These are phyloP conservation scores for Leccinum broughii DNA, from an alignment of 768 basidiomycete species.

Conservation along the genomic window DNA sequence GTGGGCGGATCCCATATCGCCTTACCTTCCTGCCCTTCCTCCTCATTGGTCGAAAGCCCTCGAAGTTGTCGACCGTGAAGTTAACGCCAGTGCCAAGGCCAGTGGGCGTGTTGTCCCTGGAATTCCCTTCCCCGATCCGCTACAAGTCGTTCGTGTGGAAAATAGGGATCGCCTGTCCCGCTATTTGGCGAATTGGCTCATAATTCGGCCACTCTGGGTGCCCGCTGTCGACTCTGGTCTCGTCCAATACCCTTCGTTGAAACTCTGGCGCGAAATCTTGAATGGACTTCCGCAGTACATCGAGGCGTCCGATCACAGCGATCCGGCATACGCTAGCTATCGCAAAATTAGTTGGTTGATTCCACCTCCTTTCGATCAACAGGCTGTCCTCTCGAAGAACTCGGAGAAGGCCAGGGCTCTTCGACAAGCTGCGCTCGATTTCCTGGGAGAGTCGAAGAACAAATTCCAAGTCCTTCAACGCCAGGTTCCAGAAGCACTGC, in stretches of 20 bases:
- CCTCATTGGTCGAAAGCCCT: background rate
- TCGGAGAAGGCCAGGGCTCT: background rate
- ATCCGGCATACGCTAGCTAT: background rate
- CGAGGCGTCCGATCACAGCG: background rate
- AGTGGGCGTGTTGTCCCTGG: background rate
- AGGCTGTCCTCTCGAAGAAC: background rate
- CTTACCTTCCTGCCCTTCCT: background rate
- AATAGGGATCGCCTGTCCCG: background rate
- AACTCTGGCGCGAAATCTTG: background rate
- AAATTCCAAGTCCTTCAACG: background rate
- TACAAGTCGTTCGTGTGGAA: background rate
- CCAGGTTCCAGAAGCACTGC: background rate
- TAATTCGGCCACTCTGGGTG: background rate
- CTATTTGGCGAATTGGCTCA: background rate
- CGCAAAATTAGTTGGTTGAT: background rate
- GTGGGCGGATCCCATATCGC: no score
- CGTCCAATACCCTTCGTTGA: background rate
- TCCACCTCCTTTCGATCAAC: background rate
- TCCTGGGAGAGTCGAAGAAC: background rate
- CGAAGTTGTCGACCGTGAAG: background rate
- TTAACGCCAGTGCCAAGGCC: no score
- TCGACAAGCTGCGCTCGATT: background rate
- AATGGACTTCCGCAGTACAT: background rate
- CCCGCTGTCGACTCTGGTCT: background rate
- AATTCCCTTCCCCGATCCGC: background rate